These are phyloP conservation scores for Yamadazyma mexicana DNA, from an alignment of 1,139 yeast species.

Conservation along the genomic window DNA sequence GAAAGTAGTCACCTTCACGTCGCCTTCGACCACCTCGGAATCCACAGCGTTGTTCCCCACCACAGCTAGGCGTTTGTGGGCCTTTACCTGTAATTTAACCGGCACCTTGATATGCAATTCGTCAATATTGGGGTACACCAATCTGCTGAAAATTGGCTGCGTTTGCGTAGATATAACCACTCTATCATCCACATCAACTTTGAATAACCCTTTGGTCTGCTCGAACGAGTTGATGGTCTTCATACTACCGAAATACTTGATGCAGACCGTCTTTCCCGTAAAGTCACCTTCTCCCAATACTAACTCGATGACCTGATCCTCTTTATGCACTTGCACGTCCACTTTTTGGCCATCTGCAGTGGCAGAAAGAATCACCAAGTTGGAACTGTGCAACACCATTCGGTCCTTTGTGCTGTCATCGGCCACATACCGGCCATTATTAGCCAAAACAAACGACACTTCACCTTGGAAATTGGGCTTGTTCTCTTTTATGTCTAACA, in stretches of 20 bases:
- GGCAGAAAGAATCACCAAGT: constrained; percentile 16
- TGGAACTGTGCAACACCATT: constrained; percentile 10
- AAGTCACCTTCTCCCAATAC: not conserved
- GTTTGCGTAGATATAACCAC: constrained; percentile 65
- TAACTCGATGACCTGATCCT: constrained; percentile 7
- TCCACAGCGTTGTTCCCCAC: constrained; percentile 43
- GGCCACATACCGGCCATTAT: not conserved
- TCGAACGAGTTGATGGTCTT: constrained; percentile 59
- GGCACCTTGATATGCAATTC: constrained; percentile 57
- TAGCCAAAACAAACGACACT: constrained; percentile 4
- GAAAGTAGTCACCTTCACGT: constrained; percentile 38
- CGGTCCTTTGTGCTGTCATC: constrained; percentile 3
- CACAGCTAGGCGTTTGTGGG: constrained; percentile 47
- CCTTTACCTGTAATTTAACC: constrained; percentile 46
- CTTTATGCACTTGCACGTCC: constrained; percentile 7
- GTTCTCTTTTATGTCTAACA: constrained; percentile 8
- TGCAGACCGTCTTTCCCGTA: constrained; percentile 3
- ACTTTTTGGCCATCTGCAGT: constrained; percentile 8
- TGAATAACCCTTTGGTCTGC: constrained; percentile 64
- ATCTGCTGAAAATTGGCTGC: constrained; percentile 65
- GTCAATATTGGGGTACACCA: constrained; percentile 66
- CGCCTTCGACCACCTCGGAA: constrained; percentile 24
- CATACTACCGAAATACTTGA: constrained; percentile 53
- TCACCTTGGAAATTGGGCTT: constrained; percentile 16
- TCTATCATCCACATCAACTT: constrained; percentile 56